phyloP scores from a whole-genome alignment of 2,329 filamentous ascomycete genomes.

The Fusarium metavorans region DNA sequence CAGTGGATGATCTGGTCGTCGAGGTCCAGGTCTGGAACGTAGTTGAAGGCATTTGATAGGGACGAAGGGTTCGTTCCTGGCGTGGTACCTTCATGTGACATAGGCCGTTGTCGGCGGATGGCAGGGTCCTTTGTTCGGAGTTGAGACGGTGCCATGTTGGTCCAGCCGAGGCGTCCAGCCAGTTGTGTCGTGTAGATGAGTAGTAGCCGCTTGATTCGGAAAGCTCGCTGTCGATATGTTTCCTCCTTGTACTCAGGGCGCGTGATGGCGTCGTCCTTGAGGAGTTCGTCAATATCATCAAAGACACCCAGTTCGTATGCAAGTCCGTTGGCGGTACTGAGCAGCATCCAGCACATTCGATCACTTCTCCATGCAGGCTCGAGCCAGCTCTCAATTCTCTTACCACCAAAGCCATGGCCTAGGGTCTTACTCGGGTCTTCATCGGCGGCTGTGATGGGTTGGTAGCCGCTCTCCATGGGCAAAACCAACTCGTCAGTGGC shows the following conservation, averaged over 20 bases:
- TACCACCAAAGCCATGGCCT: slow-evolving; percentile 77
- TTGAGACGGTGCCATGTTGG: slow-evolving; percentile 87
- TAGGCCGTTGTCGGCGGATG: slow-evolving; percentile 62
- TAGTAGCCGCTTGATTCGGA: slow-evolving; percentile 86
- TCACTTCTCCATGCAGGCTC: slow-evolving; percentile 96
- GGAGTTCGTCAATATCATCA: slow-evolving; percentile 83
- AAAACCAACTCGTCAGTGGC: slow-evolving; percentile 76
- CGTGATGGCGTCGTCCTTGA: slow-evolving; percentile 69
- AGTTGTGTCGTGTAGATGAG: slow-evolving; percentile 93
- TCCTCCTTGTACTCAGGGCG: slow-evolving; percentile 79
- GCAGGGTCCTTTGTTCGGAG: slow-evolving; percentile 69
- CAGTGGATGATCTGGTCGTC: slow-evolving; percentile 83
- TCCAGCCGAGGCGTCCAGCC: slow-evolving; percentile 91
- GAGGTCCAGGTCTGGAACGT: slow-evolving; percentile 74
- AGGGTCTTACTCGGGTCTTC: slow-evolving; percentile 49
- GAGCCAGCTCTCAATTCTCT: slow-evolving; percentile 93
- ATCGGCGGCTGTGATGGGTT: slow-evolving; percentile 53
- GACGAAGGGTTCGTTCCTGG: slow-evolving; percentile 70
- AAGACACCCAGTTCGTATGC: slow-evolving; percentile 97
- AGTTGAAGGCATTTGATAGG: slow-evolving; percentile 70
- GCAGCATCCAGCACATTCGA: slow-evolving; percentile 97
- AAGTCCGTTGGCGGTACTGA: slow-evolving; percentile 89
- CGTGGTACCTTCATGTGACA: slow-evolving; percentile 68
- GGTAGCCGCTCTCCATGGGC: slow-evolving; percentile 66
- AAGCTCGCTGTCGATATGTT: slow-evolving; percentile 79